Percentiles rank a stretch among this genome's conserved stretches.
phyloP scores from a whole-genome alignment of 805 yeast species.

The Sporopachydermia lactativora region DNA sequence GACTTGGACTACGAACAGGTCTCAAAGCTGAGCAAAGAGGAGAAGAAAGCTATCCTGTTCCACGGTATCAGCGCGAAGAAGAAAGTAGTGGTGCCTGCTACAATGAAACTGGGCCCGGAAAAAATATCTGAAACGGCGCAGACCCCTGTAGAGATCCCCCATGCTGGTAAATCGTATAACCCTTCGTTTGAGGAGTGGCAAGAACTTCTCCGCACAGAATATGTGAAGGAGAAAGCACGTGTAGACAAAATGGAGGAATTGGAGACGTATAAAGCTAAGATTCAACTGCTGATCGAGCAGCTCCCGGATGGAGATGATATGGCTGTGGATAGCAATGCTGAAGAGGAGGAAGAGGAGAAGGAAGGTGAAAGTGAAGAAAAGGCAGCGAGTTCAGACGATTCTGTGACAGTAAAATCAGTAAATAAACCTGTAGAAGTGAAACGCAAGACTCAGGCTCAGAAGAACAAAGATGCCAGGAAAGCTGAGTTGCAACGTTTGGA shows the following conservation, averaged over 20 bases:
- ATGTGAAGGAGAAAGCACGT: constrained; percentile 43
- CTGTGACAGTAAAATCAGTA: constrained; percentile 33
- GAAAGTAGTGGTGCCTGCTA: constrained; percentile 26
- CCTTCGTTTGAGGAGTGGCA: constrained; percentile 83
- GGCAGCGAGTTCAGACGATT: constrained; percentile 19
- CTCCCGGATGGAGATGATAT: constrained; percentile 37
- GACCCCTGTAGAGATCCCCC: constrained; percentile 34
- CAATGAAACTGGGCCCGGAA: constrained; percentile 39
- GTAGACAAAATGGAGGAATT: constrained; percentile 52
- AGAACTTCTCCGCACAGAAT: constrained; percentile 51
- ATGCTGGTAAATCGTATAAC: constrained; percentile 86
- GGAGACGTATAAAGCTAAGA: constrained; percentile 47
- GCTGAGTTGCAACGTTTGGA: constrained; percentile 38
- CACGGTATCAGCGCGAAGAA: constrained; percentile 13
- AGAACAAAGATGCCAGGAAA: constrained; percentile 56
- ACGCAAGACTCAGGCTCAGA: constrained; percentile 63
- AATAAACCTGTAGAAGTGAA: constrained; percentile 56
- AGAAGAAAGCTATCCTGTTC: constrained; percentile 10
- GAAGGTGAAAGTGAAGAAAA: constrained; percentile 23
- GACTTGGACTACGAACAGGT: constrained; percentile 5
- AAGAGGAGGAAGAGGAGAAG: constrained; percentile 16
- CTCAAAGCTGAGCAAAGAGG: constrained; percentile 1
- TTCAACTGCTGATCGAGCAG: constrained; percentile 50
- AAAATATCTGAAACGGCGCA: constrained; percentile 32
- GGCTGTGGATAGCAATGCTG: constrained; percentile 21